Conservation (phyloP, 1,139 yeast genomes). For the Candida neerlandica region DNA sequence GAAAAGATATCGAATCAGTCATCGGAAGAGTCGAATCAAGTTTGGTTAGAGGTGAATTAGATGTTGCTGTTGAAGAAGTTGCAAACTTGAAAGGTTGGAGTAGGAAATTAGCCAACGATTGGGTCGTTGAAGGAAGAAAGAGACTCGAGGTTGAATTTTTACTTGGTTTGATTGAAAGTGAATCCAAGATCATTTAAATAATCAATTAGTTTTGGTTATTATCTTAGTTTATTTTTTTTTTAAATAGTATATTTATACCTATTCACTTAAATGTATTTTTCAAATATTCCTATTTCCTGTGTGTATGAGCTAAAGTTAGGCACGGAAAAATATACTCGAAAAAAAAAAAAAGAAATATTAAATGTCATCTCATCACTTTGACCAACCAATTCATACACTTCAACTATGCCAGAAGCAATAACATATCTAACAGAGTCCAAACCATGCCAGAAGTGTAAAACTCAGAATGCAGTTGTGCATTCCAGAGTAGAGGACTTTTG, state of each 20-base stretch:
- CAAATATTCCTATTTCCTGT: not conserved
- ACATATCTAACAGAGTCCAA: constrained; percentile 20
- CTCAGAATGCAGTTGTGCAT: constrained; percentile 43
- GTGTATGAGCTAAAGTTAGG: not conserved
- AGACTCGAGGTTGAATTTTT: constrained; percentile 86
- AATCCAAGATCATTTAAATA: constrained; percentile 42
- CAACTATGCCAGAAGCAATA: constrained; percentile 17
- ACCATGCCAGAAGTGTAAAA: constrained; percentile 55
- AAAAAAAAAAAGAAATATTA: constrained; percentile 7
- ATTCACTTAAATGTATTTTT: not conserved
- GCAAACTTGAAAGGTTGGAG: constrained; percentile 93
- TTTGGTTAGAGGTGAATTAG: constrained; percentile 75
- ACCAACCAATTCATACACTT: not conserved
- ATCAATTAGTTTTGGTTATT: constrained; percentile 4
- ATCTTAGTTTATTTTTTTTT: not conserved
- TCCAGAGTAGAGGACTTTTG: constrained; percentile 78
- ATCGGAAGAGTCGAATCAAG: constrained; percentile 84
- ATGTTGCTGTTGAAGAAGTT: constrained; percentile 90
- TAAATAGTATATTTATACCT: constrained; percentile 2
- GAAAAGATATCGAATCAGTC: constrained; percentile 85
- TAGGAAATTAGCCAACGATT: constrained; percentile 83
- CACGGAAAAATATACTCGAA: not conserved
- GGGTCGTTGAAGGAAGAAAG: constrained; percentile 88
- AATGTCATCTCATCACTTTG: constrained; percentile 3
- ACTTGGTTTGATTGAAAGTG: constrained; percentile 64